Percentiles rank a stretch among this genome's conserved stretches.
Conservation (phyloP, 345 rosid genomes). For the Dipteronia sinensis region DNA sequence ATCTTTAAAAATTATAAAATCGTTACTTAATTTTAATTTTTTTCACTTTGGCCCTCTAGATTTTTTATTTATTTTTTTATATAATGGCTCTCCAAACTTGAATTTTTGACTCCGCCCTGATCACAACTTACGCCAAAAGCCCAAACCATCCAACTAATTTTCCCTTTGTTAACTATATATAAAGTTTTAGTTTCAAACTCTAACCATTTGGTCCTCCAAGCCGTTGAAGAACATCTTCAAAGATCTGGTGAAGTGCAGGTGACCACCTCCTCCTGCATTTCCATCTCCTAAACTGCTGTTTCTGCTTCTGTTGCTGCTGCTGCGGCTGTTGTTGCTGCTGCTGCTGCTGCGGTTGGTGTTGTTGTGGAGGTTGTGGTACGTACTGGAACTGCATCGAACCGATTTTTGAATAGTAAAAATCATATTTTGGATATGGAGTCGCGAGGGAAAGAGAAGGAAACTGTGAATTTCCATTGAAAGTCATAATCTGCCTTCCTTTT, state of each 20-base stretch:
- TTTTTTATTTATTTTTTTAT: too few relatives aligned
- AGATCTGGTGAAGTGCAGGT: conserved; percentile 71
- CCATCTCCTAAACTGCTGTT: conserved; percentile 23
- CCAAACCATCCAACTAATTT: background rate
- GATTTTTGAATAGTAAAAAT: conserved; percentile 22
- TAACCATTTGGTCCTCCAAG: conserved; percentile 80
- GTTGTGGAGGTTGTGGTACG: conserved; percentile 24
- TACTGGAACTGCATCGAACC: conserved; percentile 29
- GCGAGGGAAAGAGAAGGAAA: conserved; percentile 40
- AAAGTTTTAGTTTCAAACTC: conserved; percentile 19
- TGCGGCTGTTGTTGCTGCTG: conserved; percentile 26
- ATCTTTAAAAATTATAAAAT: too few relatives aligned
- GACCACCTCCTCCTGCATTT: conserved; percentile 85
- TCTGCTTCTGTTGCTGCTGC: conserved; percentile 6
- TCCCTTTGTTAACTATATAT: too few relatives aligned
- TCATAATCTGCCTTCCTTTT: conserved; percentile 44
- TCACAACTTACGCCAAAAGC: too few relatives aligned
- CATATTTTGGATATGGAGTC: conserved; percentile 41
- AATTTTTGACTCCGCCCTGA: too few relatives aligned
- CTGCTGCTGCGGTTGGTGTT: conserved; percentile 14
- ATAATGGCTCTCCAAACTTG: too few relatives aligned
- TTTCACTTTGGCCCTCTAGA: too few relatives aligned
- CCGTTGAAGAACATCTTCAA: conserved; percentile 63
- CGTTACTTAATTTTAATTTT: too few relatives aligned
- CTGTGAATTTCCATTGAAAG: conserved; percentile 39